Evolutionary conservation across 495 filamentous ascomycete genomes (phyloP), one percentile per base, ranked within the genome.

Genomic region (Delitschia confertaspora): DNA sequence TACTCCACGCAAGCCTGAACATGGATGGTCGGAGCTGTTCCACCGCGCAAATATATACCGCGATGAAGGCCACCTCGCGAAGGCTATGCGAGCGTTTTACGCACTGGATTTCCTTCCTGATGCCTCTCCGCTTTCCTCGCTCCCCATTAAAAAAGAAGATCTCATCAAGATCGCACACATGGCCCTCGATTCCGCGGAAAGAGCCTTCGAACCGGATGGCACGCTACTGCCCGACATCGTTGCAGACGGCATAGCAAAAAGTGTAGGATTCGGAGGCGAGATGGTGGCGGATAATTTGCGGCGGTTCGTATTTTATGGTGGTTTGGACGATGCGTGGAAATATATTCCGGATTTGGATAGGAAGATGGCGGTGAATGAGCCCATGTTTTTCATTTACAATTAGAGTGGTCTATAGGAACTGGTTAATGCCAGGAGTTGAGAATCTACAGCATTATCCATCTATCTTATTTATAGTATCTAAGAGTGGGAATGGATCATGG

Each of bases 91-190:
- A 7, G 38, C 38, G n/a, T 14, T 42, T 9, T 17, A 42, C 26
- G 38, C 38, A 19, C 13, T 31, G 25, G 22, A 10, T 2, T 4
- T 42, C 16, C 29, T 4, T 39, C 13, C 9, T 6, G 33, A 8
- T 20, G 2, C n/a, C 16, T 14, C 8, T 3, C 24, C 7, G 14
- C n/a, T 18, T 9, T n/a, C n/a, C n/a, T n/a, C n/a, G n/a, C 14
- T 19, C 23, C 33, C 33, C 4, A 37, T 37, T n/a, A 13, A 19
- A 13, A 10, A 17, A 19, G n/a, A 4, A 30, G 38, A 14, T 31
- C 33, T 42, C 18, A 17, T 42, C 25, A 6, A 42, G 24, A 42
- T 42, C 19, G 38, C 38, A 16, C 38, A 42, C 13, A 42, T 42
- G 38, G 22, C 26, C 3, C 30, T 42, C 25, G 38, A 42, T 18